A percentile compares a stretch with the other conserved stretches of the same genome.
These are phyloP conservation scores for Bocquillonia castaneifolia DNA, from an alignment of 441 rosid genomes.

Conservation along the genomic window DNA sequence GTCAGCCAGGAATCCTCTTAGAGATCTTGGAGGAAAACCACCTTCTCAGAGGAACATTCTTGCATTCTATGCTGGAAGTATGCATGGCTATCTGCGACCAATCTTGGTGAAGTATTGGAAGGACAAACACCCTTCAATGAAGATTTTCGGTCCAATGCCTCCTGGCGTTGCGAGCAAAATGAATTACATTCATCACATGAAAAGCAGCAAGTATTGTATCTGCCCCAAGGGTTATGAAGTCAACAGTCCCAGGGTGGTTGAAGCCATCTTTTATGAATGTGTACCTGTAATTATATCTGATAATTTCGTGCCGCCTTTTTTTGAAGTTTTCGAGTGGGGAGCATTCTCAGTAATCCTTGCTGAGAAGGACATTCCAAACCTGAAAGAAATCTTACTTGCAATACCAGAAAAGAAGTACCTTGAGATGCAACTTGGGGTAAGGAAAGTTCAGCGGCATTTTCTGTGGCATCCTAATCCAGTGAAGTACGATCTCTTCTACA, in stretches of 20 bases:
- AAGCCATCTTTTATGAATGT: slow-evolving; percentile 79
- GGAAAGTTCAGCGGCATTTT: slow-evolving; percentile 70
- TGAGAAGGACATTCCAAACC: slow-evolving; percentile 71
- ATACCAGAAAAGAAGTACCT: slow-evolving; percentile 61
- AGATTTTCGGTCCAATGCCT: slow-evolving; percentile 79
- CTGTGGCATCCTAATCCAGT: slow-evolving; percentile 77
- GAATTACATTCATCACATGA: slow-evolving; percentile 83
- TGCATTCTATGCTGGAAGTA: slow-evolving; percentile 81
- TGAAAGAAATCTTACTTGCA: slow-evolving; percentile 54
- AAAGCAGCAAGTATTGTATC: slow-evolving; percentile 82
- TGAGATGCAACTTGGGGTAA: slow-evolving; percentile 65
- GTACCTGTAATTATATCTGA: slow-evolving; percentile 83
- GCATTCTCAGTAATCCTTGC: slow-evolving; percentile 64
- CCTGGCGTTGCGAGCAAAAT: slow-evolving; percentile 82
- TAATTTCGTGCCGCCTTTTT: slow-evolving; percentile 84
- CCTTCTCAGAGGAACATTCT: slow-evolving; percentile 56
- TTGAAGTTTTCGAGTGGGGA: slow-evolving; percentile 71
- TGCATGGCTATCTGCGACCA: slow-evolving; percentile 77
- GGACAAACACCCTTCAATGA: slow-evolving; percentile 73
- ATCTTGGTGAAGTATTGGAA: slow-evolving; percentile 70
- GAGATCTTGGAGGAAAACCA: slow-evolving; percentile 85
- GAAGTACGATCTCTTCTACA: slow-evolving; percentile 79
- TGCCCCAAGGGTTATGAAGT: slow-evolving; percentile 89
- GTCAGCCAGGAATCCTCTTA: slow-evolving; percentile 75
- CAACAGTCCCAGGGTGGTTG: slow-evolving; percentile 84